Evolutionary conservation across 208 protist species (phyloP), one percentile per base, ranked within the genome.

Genomic region (Leptomonas seymouri): DNA sequence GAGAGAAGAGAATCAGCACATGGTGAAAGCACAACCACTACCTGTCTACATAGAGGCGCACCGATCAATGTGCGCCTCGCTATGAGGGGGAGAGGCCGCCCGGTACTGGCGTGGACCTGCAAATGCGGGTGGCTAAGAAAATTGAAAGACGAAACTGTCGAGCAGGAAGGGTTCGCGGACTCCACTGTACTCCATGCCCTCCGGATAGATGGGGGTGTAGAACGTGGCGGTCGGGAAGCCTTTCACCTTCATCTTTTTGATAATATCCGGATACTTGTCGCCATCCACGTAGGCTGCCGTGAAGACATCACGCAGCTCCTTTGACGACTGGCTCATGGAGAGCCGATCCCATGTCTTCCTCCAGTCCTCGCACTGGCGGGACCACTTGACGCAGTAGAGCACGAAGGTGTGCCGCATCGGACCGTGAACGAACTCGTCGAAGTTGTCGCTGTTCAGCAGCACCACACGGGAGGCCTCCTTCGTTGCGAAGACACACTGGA

Each of bases 81-180:
- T 21, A 2, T 53, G 21, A 23, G 23, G 21, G 5, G 23, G 11
- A 56, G 12, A 36, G 25, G 15, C 9, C 27, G 5, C 27, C 15
- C 28, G 27, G 28, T 9, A 36, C 51, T 23, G 3, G 20, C 28
- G 58, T 21, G 34, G 58, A n/a, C 3, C 21, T n/a, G 16, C n/a
- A 21, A 44, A 34, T 44, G 4, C 21, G 3, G 0, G 7, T 42
- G 8, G 25, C 78, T 68, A 93, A 45, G 87, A 82, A 60, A 87
- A 91, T 57, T 94, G 89, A 60, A 94, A 94, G 0, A 94, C 79
- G 74, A 94, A 94, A 55, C 89, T 94, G 44, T 90, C 83, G 16
- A 94, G 51, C 23, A 94, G 65, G 34, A 64, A 68, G 18, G 77
- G 65, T 53, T 85, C 69, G 20, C 76, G 74, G 5, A 68, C 20